Evolutionary conservation across 495 filamentous ascomycete species (phyloP), one percentile per base, ranked within the genome.

Genomic region (Aspergillus mulundensis): DNA sequence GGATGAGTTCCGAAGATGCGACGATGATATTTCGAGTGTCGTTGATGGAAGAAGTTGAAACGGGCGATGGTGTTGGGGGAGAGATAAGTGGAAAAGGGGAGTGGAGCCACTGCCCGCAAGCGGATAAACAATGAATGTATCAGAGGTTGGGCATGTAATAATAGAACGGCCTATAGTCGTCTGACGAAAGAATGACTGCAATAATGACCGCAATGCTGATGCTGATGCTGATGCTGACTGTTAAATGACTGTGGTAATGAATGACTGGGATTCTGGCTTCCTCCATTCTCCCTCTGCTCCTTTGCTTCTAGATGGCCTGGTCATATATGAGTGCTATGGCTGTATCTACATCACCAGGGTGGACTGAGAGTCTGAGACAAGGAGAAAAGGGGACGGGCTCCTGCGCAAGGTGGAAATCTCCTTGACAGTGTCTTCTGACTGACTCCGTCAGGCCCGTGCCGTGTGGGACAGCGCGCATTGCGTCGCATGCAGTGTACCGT

Each of bases 1-100:
- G 40, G 52, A 64, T 39, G 19, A 19, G 41, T 59, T 66, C 67
- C 69, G 71, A 59, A 18, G 58, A 67, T 68, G 65, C 69, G 66
- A 74, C 63, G 19, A 51, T 24, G 24, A 34, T 55, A 44, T 45
- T 36, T 49, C 28, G 41, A 49, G 20, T 55, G 23, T 54, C 30
- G 56, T 50, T 46, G 53, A 60, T 56, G 46, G 46, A 18, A 46
- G 53, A 40, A 54, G 25, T 3, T 56, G 53, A 41, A 62, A 60
- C 28, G 58, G 61, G 46, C 43, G 66, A 54, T 40, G 66, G 56
- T 56, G 59, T 55, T 49, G 60, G 50, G 54, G 53, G 59, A 32
- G 36, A 59, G 52, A 58, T 44, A 46, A 54, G 42, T 38, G 43
- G 40, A 32, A 47, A 57, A 58, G 42, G 48, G 30, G 49, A 46